Evolutionary conservation across 257 asterid species (phyloP), one percentile per base, ranked within the genome.

Genomic region (Gentiana straminea): DNA sequence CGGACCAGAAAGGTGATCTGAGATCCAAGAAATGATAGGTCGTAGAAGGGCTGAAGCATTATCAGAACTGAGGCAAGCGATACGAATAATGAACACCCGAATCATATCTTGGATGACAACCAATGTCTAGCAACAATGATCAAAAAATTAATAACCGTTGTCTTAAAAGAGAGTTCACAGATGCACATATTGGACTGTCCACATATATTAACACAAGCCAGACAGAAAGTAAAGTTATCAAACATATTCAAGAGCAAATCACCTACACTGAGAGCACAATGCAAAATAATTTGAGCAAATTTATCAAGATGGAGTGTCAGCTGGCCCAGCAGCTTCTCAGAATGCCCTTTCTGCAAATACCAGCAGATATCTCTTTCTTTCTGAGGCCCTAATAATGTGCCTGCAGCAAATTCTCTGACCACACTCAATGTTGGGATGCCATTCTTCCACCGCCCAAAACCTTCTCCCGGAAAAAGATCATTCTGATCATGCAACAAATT

Each of bases 381-480:
- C 52, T 54, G 67, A 45, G 92, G 90, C 53, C 95, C 96, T 58
- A 89, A 73, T 70, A 89, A 46, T 51, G 93, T 83, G 51, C 86
- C 89, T 57, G 83, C 84, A 0, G 94, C 78, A 73, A 79, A 73
- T 54, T 83, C 72, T 81, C 94, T 76, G 52, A 81, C 73, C 48
- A 77, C 65, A 73, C 80, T 79, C 77, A 83, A 72, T 67, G 80
- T 72, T 7, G 97, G 99, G 64, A 77, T 81, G 68, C 94, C 94
- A 65, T 79, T 81, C 83, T 88, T 81, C 99, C 99, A 92, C 62
- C 70, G 77, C 84, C 93, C 79, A 59, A 78, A 73, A 65, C 85
- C 71, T 83, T 88, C 99, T 55, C 76, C 83, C 39, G 94, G 87
- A 61, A 92, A 66, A 61, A 88, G 70, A 73, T 88, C 99, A 66